These are phyloP conservation scores for Paracoccidioides brasiliensis DNA, from an alignment of 2,329 filamentous ascomycete species.

Conservation along the genomic window DNA sequence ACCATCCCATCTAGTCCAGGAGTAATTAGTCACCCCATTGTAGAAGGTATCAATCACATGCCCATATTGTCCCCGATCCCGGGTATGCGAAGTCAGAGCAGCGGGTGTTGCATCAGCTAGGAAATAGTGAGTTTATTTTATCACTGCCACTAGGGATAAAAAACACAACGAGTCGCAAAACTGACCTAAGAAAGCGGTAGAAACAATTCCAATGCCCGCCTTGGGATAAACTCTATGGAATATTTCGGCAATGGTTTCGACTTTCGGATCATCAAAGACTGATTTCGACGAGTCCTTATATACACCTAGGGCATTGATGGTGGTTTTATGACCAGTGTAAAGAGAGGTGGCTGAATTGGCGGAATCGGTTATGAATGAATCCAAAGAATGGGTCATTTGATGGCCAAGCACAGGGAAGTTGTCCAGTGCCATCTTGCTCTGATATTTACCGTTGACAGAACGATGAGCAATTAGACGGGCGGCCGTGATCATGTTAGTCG, in stretches of 20 bases:
- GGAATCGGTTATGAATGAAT: constrained; percentile 74
- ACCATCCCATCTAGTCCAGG: constrained; percentile 61
- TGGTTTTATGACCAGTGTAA: constrained; percentile 73
- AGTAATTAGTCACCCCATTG: constrained; percentile 65
- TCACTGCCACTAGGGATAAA: not conserved
- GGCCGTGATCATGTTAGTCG: constrained; percentile 41
- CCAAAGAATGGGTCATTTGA: constrained; percentile 79
- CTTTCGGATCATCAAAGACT: constrained; percentile 69
- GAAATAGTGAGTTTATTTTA: not conserved
- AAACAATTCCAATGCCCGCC: constrained; percentile 51
- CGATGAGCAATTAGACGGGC: constrained; percentile 71
- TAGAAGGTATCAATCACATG: constrained; percentile 64
- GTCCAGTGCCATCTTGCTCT: constrained; percentile 62
- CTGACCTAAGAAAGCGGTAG: constrained; percentile 51
- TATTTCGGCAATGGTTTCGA: constrained; percentile 63
- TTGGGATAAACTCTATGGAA: constrained; percentile 54
- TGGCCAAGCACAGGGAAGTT: constrained; percentile 76
- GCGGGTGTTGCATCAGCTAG: constrained; percentile 73
- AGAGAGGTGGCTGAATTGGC: constrained; percentile 74
- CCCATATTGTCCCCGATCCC: constrained; percentile 55
- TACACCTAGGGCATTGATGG: constrained; percentile 68
- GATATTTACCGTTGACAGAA: constrained; percentile 72
- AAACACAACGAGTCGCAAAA: not conserved
- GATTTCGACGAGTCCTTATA: constrained; percentile 65
- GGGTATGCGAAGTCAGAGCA: constrained; percentile 59